Percentiles rank a stretch among this genome's conserved stretches.
phyloP scores from a whole-genome alignment of 352 stramenopile genomes.

The Blastocystis hominis region DNA sequence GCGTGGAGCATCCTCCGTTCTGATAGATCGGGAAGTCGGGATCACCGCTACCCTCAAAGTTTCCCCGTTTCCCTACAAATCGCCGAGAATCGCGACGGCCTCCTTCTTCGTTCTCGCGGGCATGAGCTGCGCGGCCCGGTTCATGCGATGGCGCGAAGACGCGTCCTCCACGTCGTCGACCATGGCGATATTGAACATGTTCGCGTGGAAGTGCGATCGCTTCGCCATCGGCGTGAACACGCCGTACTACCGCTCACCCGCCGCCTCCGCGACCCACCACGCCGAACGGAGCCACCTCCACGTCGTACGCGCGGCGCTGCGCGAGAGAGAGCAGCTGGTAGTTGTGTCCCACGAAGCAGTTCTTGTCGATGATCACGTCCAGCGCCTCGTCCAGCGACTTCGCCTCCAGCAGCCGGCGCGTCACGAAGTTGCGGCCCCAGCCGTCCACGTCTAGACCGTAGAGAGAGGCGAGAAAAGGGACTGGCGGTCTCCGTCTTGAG shows the following conservation, averaged over 20 bases:
- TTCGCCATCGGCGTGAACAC: slow-evolving; percentile 19
- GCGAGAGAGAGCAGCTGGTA: slow-evolving; percentile 48
- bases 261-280: background rate
- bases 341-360: slow-evolving; percentile 54
- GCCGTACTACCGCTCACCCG: background rate
- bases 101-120: background rate
- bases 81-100: slow-evolving; percentile 16
- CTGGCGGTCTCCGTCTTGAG: background rate
- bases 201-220: slow-evolving; percentile 48
- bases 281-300: slow-evolving; percentile 44
- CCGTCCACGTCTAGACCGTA: slow-evolving; percentile 25
- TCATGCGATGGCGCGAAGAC: slow-evolving; percentile 7
- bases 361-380: background rate
- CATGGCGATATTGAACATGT: slow-evolving; percentile 52
- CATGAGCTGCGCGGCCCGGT: slow-evolving; percentile 20
- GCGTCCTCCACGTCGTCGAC: slow-evolving; percentile 40
- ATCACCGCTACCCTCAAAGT: background rate
- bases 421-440: slow-evolving; percentile 41
- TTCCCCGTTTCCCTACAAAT: background rate
- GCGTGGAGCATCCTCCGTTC: slow-evolving; percentile 28
- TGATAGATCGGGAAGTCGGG: slow-evolving; percentile 54
- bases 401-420: slow-evolving; percentile 32
- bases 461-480: background rate
- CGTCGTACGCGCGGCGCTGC: slow-evolving; percentile 1
- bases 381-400: slow-evolving; percentile 28